phyloP scores from a whole-genome alignment of 2,329 filamentous ascomycete species.

The Aureobasidium lini region DNA sequence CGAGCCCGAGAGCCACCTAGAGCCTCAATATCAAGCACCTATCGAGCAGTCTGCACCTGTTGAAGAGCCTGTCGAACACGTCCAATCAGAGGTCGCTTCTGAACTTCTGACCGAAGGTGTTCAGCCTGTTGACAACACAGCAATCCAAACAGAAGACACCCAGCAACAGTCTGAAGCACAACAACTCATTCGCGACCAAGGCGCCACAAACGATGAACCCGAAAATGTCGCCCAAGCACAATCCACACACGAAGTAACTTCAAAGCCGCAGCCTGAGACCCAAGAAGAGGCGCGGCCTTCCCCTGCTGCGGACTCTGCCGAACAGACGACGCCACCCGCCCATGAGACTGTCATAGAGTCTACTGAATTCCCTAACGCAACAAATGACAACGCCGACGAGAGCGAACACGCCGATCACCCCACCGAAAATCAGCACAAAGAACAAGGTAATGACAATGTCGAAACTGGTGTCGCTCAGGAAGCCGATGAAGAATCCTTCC shows the following conservation, averaged over 20 bases:
- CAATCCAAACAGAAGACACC: not conserved
- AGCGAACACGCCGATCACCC: not conserved
- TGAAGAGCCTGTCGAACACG: constrained; percentile 1
- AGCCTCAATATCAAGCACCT: not conserved
- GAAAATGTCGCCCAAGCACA: not conserved
- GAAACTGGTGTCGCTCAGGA: not conserved
- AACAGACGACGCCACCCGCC: not conserved
- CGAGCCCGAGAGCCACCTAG: not conserved
- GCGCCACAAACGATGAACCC: not conserved
- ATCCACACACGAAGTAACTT: not conserved
- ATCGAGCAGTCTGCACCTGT: not conserved
- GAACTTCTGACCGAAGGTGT: constrained; percentile 9
- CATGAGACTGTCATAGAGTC: not conserved
- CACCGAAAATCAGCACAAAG: not conserved
- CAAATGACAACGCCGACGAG: not conserved
- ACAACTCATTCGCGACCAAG: not conserved
- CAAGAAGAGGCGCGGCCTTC: not conserved
- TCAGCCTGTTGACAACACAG: not conserved
- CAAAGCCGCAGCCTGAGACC: not conserved
- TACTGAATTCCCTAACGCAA: not conserved
- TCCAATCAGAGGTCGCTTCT: not conserved
- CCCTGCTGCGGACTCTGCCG: not conserved
- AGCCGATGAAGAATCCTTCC: not conserved
- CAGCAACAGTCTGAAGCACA: not conserved
- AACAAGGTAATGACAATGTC: constrained; percentile 7